Evolutionary conservation across 129 eudicot genomes (phyloP), one percentile per base, ranked within the genome.

Genomic region (Heracleum sosnowskyi): DNA sequence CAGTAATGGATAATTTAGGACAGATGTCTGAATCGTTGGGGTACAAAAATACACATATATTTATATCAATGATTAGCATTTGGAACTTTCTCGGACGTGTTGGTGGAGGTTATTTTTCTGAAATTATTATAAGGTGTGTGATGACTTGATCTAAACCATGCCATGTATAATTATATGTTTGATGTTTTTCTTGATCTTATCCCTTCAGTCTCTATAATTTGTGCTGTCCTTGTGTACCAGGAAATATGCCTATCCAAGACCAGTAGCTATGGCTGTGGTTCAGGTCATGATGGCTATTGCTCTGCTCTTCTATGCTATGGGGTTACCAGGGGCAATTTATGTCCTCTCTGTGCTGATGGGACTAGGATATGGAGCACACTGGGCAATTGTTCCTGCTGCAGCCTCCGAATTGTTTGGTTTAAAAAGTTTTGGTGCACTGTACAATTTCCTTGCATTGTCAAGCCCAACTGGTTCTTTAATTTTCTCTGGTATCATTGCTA

Each of bases 331-430:
- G 34, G 64, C 77, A 55, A 81, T 84, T 13, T 84, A 84, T 66
- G 85, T 84, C 13, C 80, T 84, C 20, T 81, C 85, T 12, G 82
- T 81, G 79, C 75, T 85, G 22, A 47, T 79, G 35, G 85, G 88
- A 36, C 83, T 85, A 15, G 80, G 85, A 33, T 82, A 85, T 76
- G 88, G 88, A 28, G 85, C 85, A 1, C 83, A 85, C 75, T 85
- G 88, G 88, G 87, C 88, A 1, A 81, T 85, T 64, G 83, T 85
- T 34, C 88, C 88, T 24, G 88, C 88, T 39, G 83, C 88, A 31
- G 81, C 73, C 29, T 85, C 85, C 39, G 88, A 85, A 64, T 77
- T 85, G 57, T 85, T 85, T 76, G 88, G 85, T 42, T 70, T 85
- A 60, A 85, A 81, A 79, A 81, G 85, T 75, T 85, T 85, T 69